Conservation (phyloP, 1,284 basidiomycete genomes). For the Austroboletus niveus region DNA sequence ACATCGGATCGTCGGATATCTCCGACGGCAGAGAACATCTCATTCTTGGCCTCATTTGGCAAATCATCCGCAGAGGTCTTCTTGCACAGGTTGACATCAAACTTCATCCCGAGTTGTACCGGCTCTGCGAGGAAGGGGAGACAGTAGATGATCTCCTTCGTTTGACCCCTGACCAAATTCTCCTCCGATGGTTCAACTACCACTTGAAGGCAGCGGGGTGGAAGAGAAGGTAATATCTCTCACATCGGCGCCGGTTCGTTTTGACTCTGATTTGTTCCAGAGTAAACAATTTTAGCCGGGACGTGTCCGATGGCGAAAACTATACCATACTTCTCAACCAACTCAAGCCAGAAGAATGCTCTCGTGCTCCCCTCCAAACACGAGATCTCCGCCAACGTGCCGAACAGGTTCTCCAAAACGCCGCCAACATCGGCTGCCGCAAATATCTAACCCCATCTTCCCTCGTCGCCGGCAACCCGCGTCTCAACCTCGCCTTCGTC, state of each 20-base stretch:
- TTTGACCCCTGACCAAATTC: conserved; percentile 94
- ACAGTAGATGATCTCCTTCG: conserved; percentile 94
- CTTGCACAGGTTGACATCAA: conserved; percentile 97
- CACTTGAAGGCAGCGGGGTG: conserved; percentile 95
- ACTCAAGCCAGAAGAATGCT: conserved; percentile 91
- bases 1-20: conserved; percentile 93
- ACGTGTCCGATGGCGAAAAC: conserved; percentile 95
- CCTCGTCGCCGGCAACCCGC: conserved; percentile 93
- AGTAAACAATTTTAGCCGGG: conserved; percentile 96
- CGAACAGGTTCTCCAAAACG: conserved; percentile 92
- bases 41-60: conserved; percentile 99
- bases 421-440: conserved; percentile 90
- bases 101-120: conserved; percentile 94
- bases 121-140: conserved; percentile 94
- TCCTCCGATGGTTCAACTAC: conserved; percentile 98
- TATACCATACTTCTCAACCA: conserved; percentile 96
- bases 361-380: conserved; percentile 89
- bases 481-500: conserved; percentile 97
- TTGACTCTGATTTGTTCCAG: conserved; percentile 39
- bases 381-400: conserved; percentile 80
- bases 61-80: conserved; percentile 93
- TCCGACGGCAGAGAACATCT: conserved; percentile 95
- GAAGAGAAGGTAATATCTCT: conserved; percentile 63
- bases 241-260: not conserved
- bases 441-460: conserved; percentile 94